Conservation (phyloP, 1,284 basidiomycete genomes). For the Peniophora sp. region DNA sequence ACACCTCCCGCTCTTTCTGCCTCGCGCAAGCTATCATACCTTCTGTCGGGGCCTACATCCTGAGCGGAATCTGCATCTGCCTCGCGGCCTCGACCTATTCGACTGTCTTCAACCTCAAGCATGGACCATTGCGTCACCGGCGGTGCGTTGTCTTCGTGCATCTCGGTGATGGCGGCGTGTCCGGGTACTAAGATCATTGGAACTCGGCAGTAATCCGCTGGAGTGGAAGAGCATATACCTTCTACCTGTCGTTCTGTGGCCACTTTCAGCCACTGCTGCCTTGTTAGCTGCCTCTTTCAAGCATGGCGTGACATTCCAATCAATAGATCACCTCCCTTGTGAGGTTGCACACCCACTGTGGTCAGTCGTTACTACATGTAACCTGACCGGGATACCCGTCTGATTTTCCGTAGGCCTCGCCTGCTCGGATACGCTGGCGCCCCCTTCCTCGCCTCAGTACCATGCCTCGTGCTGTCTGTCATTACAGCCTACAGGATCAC, state of each 20-base stretch:
- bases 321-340: conserved; percentile 44
- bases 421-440: conserved; percentile 53
- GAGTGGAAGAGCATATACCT: conserved; percentile 31
- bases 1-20: conserved; percentile 52
- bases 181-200: no score
- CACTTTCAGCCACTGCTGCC: conserved; percentile 32
- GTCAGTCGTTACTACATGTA: no score
- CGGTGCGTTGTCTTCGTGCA: conserved; percentile 23
- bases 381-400: no score
- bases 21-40: conserved; percentile 40
- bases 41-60: conserved; percentile 35
- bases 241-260: conserved; percentile 35
- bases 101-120: conserved; percentile 24
- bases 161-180: conserved; percentile 15
- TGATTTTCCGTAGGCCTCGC: no score
- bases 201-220: conserved; percentile 10
- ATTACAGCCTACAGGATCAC: conserved; percentile 29
- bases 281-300: conserved; percentile 36
- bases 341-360: conserved; percentile 48
- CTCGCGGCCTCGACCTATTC: conserved; percentile 41
- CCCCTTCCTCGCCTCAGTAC: conserved; percentile 42
- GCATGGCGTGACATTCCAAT: conserved; percentile 34
- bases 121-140: conserved; percentile 26
- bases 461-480: conserved; percentile 41
- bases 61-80: conserved; percentile 41